Evolutionary conservation across 1,284 basidiomycete genomes (phyloP).

Genomic region (Mycena sp.): DNA sequence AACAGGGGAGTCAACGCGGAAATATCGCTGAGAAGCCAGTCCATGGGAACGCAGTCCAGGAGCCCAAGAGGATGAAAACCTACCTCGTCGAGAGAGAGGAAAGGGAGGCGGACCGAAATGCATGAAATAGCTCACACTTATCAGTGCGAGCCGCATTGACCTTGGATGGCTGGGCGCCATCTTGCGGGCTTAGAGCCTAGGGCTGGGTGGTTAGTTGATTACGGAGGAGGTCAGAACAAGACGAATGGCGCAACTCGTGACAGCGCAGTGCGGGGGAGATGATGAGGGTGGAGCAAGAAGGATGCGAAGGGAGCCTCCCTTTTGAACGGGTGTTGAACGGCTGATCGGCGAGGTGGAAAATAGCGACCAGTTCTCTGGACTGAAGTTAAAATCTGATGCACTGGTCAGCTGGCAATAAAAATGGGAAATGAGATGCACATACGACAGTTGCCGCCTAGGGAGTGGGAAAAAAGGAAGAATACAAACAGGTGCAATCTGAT

Average conservation of each 20-base stretch:
- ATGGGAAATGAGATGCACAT: too few relatives aligned
- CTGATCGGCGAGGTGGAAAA: not conserved
- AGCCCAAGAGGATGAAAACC: too few relatives aligned
- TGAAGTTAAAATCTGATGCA: too few relatives aligned
- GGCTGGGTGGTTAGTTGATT: not conserved
- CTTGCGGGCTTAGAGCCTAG: not conserved
- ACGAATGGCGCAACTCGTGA: not conserved
- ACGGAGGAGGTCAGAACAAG: slow-evolving; percentile 3
- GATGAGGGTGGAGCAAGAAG: slow-evolving; percentile 3
- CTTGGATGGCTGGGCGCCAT: not conserved
- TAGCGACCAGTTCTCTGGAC: too few relatives aligned
- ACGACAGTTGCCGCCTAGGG: too few relatives aligned
- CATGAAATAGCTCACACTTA: not conserved
- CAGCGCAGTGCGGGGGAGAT: not conserved
- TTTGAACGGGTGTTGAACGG: not conserved
- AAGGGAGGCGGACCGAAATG: not conserved
- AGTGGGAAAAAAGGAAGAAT: too few relatives aligned
- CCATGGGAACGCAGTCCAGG: not conserved
- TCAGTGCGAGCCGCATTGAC: slow-evolving; percentile 3
- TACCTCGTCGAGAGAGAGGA: not conserved
- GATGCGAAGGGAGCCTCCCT: not conserved
- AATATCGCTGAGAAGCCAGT: not conserved
- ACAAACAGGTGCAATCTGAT: too few relatives aligned
- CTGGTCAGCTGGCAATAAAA: too few relatives aligned
- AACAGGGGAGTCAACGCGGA: too few relatives aligned